Evolutionary conservation across 2,329 filamentous ascomycete species (phyloP).

Genomic region (Daldinia sp.): DNA sequence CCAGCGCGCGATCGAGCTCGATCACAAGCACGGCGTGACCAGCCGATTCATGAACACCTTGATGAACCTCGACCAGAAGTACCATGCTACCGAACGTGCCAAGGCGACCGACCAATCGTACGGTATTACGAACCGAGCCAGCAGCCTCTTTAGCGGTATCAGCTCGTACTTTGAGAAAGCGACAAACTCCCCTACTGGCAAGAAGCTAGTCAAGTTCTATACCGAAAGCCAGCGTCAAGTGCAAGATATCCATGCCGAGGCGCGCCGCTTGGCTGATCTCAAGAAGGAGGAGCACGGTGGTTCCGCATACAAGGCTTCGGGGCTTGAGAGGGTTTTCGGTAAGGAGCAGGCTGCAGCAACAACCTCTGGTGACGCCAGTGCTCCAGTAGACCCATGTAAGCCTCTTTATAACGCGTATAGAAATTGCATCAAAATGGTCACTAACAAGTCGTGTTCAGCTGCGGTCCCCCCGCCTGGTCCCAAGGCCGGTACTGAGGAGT

Average conservation of each 20-base stretch:
- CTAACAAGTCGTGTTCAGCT: conserved; percentile 21
- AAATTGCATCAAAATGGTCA: not conserved
- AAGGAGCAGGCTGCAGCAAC: conserved; percentile 50
- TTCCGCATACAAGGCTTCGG: conserved; percentile 66
- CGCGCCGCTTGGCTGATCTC: conserved; percentile 83
- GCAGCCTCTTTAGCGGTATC: conserved; percentile 69
- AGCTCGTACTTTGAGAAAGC: conserved; percentile 96
- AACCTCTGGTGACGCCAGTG: conserved; percentile 34
- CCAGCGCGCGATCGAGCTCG: conserved; percentile 83
- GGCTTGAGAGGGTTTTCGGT: conserved; percentile 65
- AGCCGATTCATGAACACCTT: conserved; percentile 80
- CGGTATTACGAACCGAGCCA: conserved; percentile 78
- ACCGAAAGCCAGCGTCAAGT: conserved; percentile 85
- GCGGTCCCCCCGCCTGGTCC: conserved; percentile 39
- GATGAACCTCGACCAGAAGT: conserved; percentile 80
- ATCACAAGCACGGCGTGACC: conserved; percentile 88
- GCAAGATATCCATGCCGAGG: conserved; percentile 91
- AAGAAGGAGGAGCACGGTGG: conserved; percentile 74
- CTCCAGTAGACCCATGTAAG: conserved; percentile 37
- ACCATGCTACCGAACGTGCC: conserved; percentile 87
- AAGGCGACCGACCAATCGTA: conserved; percentile 86
- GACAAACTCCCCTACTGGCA: conserved; percentile 82
- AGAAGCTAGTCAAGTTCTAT: conserved; percentile 90
- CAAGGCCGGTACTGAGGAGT: conserved; percentile 40
- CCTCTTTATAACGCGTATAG: not conserved